A percentile compares a stretch with the other conserved stretches of the same genome.
These are phyloP conservation scores for Iris macrosiphon DNA, from an alignment of 106 monocot genomes.

Conservation along the genomic window DNA sequence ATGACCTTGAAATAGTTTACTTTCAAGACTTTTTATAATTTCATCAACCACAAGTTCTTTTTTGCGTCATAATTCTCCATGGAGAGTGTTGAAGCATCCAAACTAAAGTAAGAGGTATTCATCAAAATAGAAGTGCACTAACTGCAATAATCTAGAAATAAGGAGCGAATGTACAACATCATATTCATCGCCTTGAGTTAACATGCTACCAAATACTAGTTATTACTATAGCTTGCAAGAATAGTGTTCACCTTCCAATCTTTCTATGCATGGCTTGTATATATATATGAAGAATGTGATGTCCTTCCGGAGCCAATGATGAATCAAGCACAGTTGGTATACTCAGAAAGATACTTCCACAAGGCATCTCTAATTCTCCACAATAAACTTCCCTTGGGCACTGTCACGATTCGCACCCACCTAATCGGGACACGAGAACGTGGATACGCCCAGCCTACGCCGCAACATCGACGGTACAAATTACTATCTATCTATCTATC, in stretches of 20 bases:
- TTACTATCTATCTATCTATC: no score
- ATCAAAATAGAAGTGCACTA: not conserved
- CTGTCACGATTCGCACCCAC: no score
- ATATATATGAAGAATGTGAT: conserved; percentile 97
- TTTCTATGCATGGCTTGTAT: conserved; percentile 79
- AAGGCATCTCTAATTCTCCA: conserved; percentile 72
- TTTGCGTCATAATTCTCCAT: conserved; percentile 69
- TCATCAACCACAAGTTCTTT: conserved; percentile 69
- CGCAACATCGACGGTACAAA: no score
- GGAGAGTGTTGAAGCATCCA: conserved; percentile 41
- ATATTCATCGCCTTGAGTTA: not conserved
- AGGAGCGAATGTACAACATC: no score
- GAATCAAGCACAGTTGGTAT: conserved; percentile 96
- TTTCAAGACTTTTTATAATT: conserved; percentile 84
- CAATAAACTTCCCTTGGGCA: no score
- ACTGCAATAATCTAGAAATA: no score
- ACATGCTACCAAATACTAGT: not conserved
- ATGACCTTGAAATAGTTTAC: conserved; percentile 85
- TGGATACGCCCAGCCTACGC: no score
- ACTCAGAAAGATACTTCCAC: conserved; percentile 98
- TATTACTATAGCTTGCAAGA: not conserved
- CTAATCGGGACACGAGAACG: no score
- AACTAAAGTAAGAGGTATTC: not conserved
- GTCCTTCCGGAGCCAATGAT: conserved; percentile 92
- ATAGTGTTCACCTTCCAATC: conserved; percentile 75